Percentiles rank a stretch among this genome's conserved stretches.
Evolutionary conservation across 352 stramenopile genomes (phyloP).

Genomic region (Phytopythium sindhum): DNA sequence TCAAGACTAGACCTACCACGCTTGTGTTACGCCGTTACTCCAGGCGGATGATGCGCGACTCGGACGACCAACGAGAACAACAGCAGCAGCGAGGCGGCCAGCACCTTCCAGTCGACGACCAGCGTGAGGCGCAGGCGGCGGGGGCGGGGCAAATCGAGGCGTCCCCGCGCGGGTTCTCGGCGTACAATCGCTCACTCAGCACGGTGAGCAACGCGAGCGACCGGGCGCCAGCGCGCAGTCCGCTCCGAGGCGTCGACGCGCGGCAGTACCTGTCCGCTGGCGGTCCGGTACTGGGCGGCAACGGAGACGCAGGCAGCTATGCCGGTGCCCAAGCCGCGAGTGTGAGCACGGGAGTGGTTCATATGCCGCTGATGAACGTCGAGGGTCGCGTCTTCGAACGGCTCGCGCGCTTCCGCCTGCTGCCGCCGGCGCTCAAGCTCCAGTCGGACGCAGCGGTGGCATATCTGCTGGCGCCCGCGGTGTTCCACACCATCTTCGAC

Average conservation of each 20-base stretch:
- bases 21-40: too few species aligned
- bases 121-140: too few species aligned
- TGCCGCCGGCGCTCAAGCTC: conserved; percentile 25
- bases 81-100: neutral
- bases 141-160: neutral
- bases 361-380: conserved; percentile 8
- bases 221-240: neutral
- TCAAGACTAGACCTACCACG: too few species aligned
- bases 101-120: too few species aligned
- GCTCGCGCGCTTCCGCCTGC: conserved; percentile 28
- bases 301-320: neutral
- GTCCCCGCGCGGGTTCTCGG: neutral
- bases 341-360: neutral
- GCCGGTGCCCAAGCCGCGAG: neutral
- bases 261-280: neutral
- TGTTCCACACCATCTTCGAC: conserved; percentile 23
- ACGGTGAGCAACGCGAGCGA: neutral
- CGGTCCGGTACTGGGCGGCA: neutral
- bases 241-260: neutral
- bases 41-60: neutral
- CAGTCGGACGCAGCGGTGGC: conserved; percentile 30
- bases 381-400: conserved; percentile 36
- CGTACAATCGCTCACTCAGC: neutral
- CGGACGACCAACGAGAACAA: neutral
- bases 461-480: conserved; percentile 27